These are phyloP conservation scores for Penicillium sp. DNA, from an alignment of 2,329 filamentous ascomycete genomes.

Conservation along the genomic window DNA sequence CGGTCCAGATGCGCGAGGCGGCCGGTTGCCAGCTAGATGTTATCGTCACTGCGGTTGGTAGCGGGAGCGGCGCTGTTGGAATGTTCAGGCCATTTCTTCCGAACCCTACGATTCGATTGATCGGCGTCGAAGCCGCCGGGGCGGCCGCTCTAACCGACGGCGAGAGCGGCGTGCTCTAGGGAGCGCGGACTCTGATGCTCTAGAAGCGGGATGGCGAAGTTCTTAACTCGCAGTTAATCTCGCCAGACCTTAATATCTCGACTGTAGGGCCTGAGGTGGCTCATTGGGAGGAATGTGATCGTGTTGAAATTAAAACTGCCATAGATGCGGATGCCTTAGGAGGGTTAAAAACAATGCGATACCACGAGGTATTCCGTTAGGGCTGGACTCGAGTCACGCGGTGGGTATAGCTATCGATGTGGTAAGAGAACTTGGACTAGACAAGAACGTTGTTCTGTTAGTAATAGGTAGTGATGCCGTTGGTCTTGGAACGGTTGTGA, in stretches of 20 bases:
- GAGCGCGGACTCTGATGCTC: conserved; percentile 24
- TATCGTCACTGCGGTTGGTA: conserved; percentile 24
- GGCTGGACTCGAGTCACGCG: conserved; percentile 28
- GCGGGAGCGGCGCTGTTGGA: conserved; percentile 23
- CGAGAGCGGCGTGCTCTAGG: conserved; percentile 22
- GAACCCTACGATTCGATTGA: conserved; percentile 8
- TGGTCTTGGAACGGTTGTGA: conserved; percentile 10
- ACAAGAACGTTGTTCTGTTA: conserved; percentile 25
- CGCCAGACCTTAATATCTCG: conserved; percentile 26
- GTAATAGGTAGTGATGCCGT: conserved; percentile 26
- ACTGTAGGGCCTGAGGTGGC: conserved; percentile 25
- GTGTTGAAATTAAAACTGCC: conserved; percentile 25
- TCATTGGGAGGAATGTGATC: conserved; percentile 25
- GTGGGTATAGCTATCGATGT: conserved; percentile 16
- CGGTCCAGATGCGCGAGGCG: conserved; percentile 19
- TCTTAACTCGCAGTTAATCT: conserved; percentile 24
- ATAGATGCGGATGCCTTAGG: conserved; percentile 27
- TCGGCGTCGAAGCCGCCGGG: conserved; percentile 19
- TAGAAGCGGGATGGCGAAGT: conserved; percentile 24
- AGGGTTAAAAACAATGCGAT: conserved; percentile 24
- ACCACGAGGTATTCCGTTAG: conserved; percentile 22
- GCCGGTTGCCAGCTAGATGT: conserved; percentile 21
- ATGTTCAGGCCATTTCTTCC: conserved; percentile 24
- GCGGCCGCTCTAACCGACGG: conserved; percentile 21
- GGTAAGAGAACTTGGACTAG: conserved; percentile 17